phyloP scores from a whole-genome alignment of 2,329 filamentous ascomycete species.

The Dothiorella sarmentorum region DNA sequence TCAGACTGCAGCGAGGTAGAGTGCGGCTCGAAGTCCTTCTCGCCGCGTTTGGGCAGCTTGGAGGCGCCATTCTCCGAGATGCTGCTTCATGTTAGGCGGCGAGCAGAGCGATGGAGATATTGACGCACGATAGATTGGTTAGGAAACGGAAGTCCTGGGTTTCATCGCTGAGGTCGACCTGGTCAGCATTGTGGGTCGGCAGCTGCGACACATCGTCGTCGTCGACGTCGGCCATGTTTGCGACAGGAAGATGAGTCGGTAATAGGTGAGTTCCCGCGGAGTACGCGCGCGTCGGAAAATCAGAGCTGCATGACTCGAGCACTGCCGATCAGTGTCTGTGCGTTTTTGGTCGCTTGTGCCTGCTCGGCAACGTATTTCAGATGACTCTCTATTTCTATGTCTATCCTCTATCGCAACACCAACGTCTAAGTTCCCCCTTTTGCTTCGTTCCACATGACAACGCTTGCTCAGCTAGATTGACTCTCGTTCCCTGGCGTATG shows the following conservation, averaged over 20 bases:
- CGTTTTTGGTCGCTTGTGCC: background rate
- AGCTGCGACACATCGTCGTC: constrained; percentile 9
- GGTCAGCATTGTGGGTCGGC: constrained; percentile 5
- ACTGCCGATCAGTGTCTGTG: background rate
- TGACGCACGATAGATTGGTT: constrained; percentile 51
- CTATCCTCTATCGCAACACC: background rate
- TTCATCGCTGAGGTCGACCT: constrained; percentile 66
- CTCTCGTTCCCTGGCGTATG: background rate
- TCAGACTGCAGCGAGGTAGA: constrained; percentile 77
- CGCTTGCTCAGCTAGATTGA: background rate
- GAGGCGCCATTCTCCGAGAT: constrained; percentile 28
- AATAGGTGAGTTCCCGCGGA: background rate
- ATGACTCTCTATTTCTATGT: background rate
- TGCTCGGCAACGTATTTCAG: background rate
- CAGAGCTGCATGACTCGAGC: background rate
- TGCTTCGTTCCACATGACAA: background rate
- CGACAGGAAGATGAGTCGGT: background rate
- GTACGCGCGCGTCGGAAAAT: background rate
- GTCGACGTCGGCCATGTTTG: constrained; percentile 14
- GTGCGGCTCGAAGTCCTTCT: constrained; percentile 96
- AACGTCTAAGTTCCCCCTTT: background rate
- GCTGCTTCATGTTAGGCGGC: constrained; percentile 20
- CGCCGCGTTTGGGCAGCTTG: constrained; percentile 80
- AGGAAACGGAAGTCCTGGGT: constrained; percentile 83
- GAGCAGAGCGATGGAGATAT: background rate